Conservation (phyloP, 768 basidiomycete genomes). For the Russula abietina region DNA sequence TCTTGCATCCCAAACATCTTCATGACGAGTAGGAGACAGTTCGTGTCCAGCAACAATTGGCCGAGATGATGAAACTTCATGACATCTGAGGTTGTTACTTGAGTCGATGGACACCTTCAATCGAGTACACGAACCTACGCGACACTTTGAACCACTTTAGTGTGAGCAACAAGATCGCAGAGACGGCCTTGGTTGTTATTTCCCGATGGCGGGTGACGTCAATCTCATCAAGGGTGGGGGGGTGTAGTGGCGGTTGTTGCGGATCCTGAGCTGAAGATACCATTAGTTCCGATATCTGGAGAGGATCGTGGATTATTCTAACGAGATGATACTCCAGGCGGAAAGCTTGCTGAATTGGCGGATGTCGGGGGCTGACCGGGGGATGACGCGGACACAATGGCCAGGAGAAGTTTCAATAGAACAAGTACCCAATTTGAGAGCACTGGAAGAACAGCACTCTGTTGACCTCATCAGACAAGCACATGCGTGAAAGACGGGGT, state of each 20-base stretch:
- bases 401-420: conserved; percentile 83
- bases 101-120: neutral
- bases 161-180: conserved; percentile 83
- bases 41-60: conserved; percentile 92
- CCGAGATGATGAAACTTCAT: conserved; percentile 99
- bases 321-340: conserved; percentile 65
- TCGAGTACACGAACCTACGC: conserved; percentile 50
- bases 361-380: conserved; percentile 59
- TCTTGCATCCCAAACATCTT: conserved; percentile 99
- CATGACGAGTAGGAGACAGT: conserved; percentile 85
- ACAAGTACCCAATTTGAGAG: conserved; percentile 90
- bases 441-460: conserved; percentile 81
- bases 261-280: conserved; percentile 44
- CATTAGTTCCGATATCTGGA: conserved; percentile 8
- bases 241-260: conserved; percentile 49
- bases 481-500: neutral
- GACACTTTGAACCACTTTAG: conserved; percentile 99
- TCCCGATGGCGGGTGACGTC: conserved; percentile 94
- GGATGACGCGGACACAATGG: conserved; percentile 82
- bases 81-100: conserved; percentile 54
- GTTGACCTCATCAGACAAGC: conserved; percentile 15
- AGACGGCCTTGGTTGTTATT: conserved; percentile 95
- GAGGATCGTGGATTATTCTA: conserved; percentile 26
- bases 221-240: conserved; percentile 81
- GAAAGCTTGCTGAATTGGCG: conserved; percentile 64